These are phyloP conservation scores for Reutealis trisperma DNA, from an alignment of 345 rosid genomes.

Conservation along the genomic window DNA sequence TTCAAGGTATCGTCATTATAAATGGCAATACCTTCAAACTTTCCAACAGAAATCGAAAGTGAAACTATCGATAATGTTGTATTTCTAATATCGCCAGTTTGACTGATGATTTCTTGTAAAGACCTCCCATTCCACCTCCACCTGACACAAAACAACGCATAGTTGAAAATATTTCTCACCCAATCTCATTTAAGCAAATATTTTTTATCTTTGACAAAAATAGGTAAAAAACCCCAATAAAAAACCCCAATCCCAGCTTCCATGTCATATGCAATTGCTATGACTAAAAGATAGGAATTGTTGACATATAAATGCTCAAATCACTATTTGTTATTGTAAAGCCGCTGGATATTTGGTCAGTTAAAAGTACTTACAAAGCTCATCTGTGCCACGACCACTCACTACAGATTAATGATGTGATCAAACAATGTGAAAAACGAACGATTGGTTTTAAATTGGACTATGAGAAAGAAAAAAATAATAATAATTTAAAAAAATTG, in stretches of 20 bases:
- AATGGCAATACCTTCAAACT: too few relatives aligned
- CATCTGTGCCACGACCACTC: slow-evolving; percentile 4
- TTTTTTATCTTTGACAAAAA: too few relatives aligned
- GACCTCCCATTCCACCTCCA: too few relatives aligned
- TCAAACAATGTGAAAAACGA: background rate
- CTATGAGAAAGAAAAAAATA: background rate
- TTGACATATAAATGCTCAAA: slow-evolving; percentile 4
- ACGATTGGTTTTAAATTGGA: slow-evolving; percentile 3
- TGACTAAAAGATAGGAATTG: background rate
- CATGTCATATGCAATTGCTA: background rate
- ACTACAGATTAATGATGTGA: slow-evolving; percentile 5
- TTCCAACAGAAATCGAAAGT: too few relatives aligned
- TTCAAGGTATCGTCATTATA: too few relatives aligned
- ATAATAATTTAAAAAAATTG: background rate
- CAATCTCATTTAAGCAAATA: too few relatives aligned
- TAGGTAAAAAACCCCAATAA: too few relatives aligned
- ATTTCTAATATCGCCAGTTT: too few relatives aligned
- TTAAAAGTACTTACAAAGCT: slow-evolving; percentile 14
- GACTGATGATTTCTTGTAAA: too few relatives aligned
- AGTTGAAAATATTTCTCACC: too few relatives aligned
- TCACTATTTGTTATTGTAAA: background rate
- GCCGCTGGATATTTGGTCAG: slow-evolving; percentile 4
- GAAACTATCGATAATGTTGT: too few relatives aligned
- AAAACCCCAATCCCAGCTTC: background rate
- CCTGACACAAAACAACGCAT: too few relatives aligned